These are phyloP conservation scores for Henningerozyma blattae DNA, from an alignment of 805 yeast species.

Conservation along the genomic window DNA sequence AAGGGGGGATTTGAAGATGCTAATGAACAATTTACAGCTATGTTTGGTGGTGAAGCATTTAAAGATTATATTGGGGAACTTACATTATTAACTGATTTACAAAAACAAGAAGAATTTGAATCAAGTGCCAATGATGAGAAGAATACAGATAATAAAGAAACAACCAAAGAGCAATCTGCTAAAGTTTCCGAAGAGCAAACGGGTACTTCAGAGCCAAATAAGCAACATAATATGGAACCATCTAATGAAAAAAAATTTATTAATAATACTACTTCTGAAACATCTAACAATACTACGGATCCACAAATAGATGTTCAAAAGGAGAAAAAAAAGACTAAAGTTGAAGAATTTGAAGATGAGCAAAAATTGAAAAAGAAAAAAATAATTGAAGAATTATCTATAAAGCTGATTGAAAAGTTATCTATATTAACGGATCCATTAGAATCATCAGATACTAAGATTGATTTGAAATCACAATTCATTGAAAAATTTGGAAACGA, in stretches of 20 bases:
- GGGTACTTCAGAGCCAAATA: too few species aligned
- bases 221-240: too few species aligned
- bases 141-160: slow-evolving; percentile 24
- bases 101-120: slow-evolving; percentile 43
- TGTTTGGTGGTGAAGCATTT: slow-evolving; percentile 87
- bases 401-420: slow-evolving; percentile 44
- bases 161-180: slow-evolving; percentile 10
- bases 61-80: slow-evolving; percentile 81
- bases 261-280: neutral
- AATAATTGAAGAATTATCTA: slow-evolving; percentile 47
- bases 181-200: too few species aligned
- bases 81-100: slow-evolving; percentile 63
- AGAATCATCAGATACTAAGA: slow-evolving; percentile 43
- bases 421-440: slow-evolving; percentile 44
- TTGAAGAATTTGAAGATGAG: slow-evolving; percentile 66
- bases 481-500: slow-evolving; percentile 58
- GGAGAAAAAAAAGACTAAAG: slow-evolving; percentile 31
- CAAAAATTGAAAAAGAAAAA: slow-evolving; percentile 54
- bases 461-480: slow-evolving; percentile 52
- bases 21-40: slow-evolving; percentile 53
- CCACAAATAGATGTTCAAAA: slow-evolving; percentile 8
- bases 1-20: slow-evolving; percentile 69
- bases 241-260: too few species aligned
- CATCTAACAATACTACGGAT: neutral
- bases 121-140: slow-evolving; percentile 34